These are phyloP conservation scores for Backusella circina DNA, from an alignment of 192 early-diverging fungal species.

Conservation along the genomic window DNA sequence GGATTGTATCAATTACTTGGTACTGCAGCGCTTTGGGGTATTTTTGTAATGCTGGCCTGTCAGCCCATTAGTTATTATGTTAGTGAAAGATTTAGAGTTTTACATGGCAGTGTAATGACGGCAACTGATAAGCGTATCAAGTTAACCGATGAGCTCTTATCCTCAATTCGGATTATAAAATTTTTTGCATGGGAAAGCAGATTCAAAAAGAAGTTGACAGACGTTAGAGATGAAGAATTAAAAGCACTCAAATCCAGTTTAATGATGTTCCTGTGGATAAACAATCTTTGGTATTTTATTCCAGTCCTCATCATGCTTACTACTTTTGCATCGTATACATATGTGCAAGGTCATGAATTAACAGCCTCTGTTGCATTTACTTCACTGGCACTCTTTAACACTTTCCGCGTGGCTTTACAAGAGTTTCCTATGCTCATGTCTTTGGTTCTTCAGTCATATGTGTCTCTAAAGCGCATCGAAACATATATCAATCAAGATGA, in stretches of 20 bases:
- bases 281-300: slow-evolving; percentile 50
- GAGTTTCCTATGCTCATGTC: slow-evolving; percentile 56
- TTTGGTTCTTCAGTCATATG: slow-evolving; percentile 53
- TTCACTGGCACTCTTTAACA: slow-evolving; percentile 65
- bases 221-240: slow-evolving; percentile 61
- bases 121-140: slow-evolving; percentile 76
- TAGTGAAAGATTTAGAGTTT: slow-evolving; percentile 42
- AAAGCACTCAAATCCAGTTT: slow-evolving; percentile 45
- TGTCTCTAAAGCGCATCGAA: slow-evolving; percentile 66
- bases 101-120: slow-evolving; percentile 45
- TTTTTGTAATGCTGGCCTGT: slow-evolving; percentile 57
- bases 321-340: slow-evolving; percentile 46
- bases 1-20: slow-evolving; percentile 78
- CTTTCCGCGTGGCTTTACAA: slow-evolving; percentile 59
- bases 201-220: slow-evolving; percentile 64
- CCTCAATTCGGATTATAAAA: slow-evolving; percentile 91
- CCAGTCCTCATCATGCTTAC: slow-evolving; percentile 58
- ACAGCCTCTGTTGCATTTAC: slow-evolving; percentile 67
- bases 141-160: slow-evolving; percentile 77
- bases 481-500: slow-evolving; percentile 73
- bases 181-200: slow-evolving; percentile 82
- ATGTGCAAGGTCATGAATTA: slow-evolving; percentile 55
- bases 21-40: slow-evolving; percentile 72
- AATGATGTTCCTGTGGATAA: slow-evolving; percentile 52
- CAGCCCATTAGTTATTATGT: slow-evolving; percentile 55